A percentile compares a stretch with the other conserved stretches of the same genome.
Conservation (phyloP, 306 rosid species). For the Dalbergia cochinchinensis region DNA sequence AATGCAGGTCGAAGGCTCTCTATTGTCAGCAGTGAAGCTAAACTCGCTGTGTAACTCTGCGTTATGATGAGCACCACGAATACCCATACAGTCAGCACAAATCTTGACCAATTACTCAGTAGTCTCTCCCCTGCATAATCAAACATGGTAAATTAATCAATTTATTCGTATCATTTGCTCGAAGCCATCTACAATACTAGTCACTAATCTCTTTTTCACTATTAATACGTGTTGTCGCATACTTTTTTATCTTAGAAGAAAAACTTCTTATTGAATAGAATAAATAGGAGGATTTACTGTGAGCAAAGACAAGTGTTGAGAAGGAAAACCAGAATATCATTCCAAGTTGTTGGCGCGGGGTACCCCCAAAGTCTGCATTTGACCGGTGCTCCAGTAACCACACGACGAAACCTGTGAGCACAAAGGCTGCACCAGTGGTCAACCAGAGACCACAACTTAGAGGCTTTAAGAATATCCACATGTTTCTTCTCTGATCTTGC, state of each 20-base stretch:
- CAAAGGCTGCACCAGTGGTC: constrained; percentile 37
- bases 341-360: constrained; percentile 36
- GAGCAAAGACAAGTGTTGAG: constrained; percentile 55
- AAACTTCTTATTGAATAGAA: too few species aligned
- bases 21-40: constrained; percentile 53
- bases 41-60: constrained; percentile 62
- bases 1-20: constrained; percentile 46
- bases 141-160: background rate
- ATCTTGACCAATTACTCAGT: constrained; percentile 41
- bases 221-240: too few species aligned
- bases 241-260: too few species aligned
- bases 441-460: constrained; percentile 54
- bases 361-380: constrained; percentile 44
- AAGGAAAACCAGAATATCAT: constrained; percentile 55
- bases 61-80: constrained; percentile 57
- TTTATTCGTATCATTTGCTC: too few species aligned
- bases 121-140: constrained; percentile 45
- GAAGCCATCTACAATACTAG: too few species aligned
- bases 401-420: constrained; percentile 46
- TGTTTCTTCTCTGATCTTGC: constrained; percentile 16
- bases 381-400: constrained; percentile 51
- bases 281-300: constrained; percentile 37
- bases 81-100: constrained; percentile 55
- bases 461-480: constrained; percentile 62
- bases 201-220: too few species aligned